Percentiles rank a stretch among this genome's conserved stretches.
Conservation (phyloP, 202 grass and related monocot genomes). For the Saccharum hybrid region DNA sequence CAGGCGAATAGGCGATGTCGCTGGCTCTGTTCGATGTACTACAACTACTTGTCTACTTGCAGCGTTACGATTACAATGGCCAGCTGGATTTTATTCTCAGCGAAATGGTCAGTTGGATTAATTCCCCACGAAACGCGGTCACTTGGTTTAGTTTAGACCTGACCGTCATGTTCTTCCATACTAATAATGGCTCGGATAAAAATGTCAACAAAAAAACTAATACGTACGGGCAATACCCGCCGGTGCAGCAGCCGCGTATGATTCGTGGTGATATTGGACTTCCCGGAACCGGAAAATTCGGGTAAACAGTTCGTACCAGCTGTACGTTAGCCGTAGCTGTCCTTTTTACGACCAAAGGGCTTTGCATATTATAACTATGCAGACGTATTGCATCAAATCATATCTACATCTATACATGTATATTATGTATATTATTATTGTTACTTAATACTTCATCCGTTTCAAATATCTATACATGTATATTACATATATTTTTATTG, state of each 20-base stretch:
- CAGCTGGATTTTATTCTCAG: background rate
- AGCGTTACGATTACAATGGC: background rate
- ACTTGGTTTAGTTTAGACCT: background rate
- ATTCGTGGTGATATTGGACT: background rate
- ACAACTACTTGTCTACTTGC: background rate
- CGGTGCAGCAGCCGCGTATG: background rate
- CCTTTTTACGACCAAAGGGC: background rate
- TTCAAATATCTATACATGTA: too few relatives aligned
- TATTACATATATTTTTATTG: too few relatives aligned
- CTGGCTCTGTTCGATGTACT: background rate
- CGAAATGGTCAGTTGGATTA: background rate
- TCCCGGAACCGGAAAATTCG: background rate
- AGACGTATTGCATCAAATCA: background rate
- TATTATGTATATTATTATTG: too few relatives aligned
- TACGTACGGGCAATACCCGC: background rate
- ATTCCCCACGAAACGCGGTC: background rate
- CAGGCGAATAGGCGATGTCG: background rate
- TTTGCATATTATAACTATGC: background rate
- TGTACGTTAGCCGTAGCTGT: background rate
- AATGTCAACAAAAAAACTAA: constrained; percentile 10
- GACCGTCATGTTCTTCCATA: background rate
- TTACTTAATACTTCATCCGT: too few relatives aligned
- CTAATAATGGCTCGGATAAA: background rate
- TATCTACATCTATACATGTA: background rate
- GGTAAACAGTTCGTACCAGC: background rate